Conservation (phyloP, 306 rosid species). For the Gastrolobium bilobum region DNA sequence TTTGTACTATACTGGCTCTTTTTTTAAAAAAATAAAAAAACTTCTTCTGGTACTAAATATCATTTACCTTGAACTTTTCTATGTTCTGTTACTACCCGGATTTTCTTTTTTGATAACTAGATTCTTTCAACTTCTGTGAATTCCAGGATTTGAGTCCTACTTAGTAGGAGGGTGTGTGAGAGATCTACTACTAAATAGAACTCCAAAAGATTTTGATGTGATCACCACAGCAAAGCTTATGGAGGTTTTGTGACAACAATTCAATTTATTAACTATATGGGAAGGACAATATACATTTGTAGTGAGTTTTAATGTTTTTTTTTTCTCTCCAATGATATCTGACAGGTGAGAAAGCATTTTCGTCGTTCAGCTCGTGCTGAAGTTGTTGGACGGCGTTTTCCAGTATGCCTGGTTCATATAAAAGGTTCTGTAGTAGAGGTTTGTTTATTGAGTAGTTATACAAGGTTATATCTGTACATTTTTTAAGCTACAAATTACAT, state of each 20-base stretch:
- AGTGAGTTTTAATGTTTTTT: conserved; percentile 1
- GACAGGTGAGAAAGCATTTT: conserved; percentile 68
- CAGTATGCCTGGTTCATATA: conserved; percentile 75
- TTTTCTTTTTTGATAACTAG: conserved; percentile 30
- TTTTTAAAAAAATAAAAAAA: not conserved
- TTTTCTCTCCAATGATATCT: conserved; percentile 33
- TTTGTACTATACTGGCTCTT: not conserved
- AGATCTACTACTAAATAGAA: conserved; percentile 77
- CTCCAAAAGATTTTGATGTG: conserved; percentile 93
- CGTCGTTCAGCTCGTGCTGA: conserved; percentile 51
- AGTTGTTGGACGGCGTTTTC: conserved; percentile 84
- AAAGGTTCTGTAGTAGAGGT: conserved; percentile 78
- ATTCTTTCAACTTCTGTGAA: conserved; percentile 32
- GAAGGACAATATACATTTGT: conserved; percentile 14
- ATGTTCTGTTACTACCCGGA: not conserved
- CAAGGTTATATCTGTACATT: conserved; percentile 26
- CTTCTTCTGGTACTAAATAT: conserved; percentile 13
- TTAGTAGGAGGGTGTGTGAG: conserved; percentile 99
- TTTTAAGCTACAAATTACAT: conserved; percentile 32
- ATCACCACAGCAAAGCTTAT: conserved; percentile 81
- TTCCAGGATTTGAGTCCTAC: conserved; percentile 86
- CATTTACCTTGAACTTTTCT: conserved; percentile 16
- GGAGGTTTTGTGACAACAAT: conserved; percentile 60
- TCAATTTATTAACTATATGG: conserved; percentile 35
- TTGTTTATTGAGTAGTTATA: conserved; percentile 41